Percentiles rank a stretch among this genome's conserved stretches.
Conservation (phyloP, 768 basidiomycete genomes). For the Termitomyces heimii region DNA sequence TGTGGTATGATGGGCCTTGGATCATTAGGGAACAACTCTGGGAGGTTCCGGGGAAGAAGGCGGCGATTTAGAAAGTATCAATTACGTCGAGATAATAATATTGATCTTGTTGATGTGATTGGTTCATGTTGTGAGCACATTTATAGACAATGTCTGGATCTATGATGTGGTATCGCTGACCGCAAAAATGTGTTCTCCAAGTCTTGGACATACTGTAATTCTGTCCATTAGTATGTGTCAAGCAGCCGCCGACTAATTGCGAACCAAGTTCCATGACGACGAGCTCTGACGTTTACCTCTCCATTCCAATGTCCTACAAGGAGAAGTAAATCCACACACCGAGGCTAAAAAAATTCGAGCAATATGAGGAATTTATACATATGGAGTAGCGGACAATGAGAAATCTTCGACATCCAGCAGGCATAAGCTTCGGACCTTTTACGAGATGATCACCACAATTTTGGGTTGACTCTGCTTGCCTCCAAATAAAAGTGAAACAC, state of each 20-base stretch:
- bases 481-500: background rate
- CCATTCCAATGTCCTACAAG: background rate
- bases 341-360: background rate
- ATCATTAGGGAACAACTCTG: slow-evolving; percentile 54
- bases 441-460: background rate
- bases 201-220: background rate
- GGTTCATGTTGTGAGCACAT: background rate
- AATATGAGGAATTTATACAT: background rate
- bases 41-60: slow-evolving; percentile 14
- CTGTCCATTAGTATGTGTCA: background rate
- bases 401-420: background rate
- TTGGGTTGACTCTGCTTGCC: background rate
- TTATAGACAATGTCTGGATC: background rate
- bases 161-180: background rate
- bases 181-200: background rate
- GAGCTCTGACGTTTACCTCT: background rate
- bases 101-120: background rate
- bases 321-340: background rate
- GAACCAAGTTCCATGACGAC: background rate
- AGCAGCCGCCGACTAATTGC: background rate
- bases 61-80: slow-evolving; percentile 1
- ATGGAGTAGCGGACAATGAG: background rate
- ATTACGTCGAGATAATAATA: background rate
- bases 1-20: slow-evolving; percentile 69
- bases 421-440: background rate